These are phyloP conservation scores for Vigna radiata DNA, from an alignment of 306 rosid species.

Conservation along the genomic window DNA sequence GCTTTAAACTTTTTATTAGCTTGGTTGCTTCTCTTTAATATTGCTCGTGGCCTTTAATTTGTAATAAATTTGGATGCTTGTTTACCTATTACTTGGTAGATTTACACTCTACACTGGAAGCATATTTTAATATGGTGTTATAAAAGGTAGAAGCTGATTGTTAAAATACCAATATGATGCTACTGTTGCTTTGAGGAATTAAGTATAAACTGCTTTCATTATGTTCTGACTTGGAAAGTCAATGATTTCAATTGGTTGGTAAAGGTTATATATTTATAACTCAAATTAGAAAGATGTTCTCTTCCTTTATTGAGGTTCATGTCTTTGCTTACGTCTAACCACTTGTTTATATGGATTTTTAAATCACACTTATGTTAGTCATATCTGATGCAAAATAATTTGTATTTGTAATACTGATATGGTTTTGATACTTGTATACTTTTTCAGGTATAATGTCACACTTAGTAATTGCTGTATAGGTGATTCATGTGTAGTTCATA, in stretches of 20 bases:
- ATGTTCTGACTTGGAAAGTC: slow-evolving; percentile 4
- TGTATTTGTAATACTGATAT: slow-evolving; percentile 25
- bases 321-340: slow-evolving; percentile 7
- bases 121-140: neutral
- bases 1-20: neutral
- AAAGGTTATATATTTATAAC: neutral
- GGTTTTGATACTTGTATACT: slow-evolving; percentile 16
- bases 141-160: slow-evolving; percentile 8
- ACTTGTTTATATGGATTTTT: neutral
- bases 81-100: neutral
- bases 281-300: slow-evolving; percentile 5
- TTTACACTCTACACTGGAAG: neutral
- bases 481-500: slow-evolving; percentile 82
- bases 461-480: slow-evolving; percentile 84
- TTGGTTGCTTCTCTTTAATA: neutral
- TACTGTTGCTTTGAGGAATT: neutral
- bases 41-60: neutral
- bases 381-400: slow-evolving; percentile 25
- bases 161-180: slow-evolving; percentile 10
- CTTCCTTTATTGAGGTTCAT: slow-evolving; percentile 20
- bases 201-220: neutral
- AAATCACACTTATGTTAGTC: slow-evolving; percentile 11
- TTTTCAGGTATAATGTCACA: slow-evolving; percentile 76
- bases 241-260: slow-evolving; percentile 15
- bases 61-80: neutral